phyloP scores from a whole-genome alignment of 441 rosid genomes.

The Erodium texanum region DNA sequence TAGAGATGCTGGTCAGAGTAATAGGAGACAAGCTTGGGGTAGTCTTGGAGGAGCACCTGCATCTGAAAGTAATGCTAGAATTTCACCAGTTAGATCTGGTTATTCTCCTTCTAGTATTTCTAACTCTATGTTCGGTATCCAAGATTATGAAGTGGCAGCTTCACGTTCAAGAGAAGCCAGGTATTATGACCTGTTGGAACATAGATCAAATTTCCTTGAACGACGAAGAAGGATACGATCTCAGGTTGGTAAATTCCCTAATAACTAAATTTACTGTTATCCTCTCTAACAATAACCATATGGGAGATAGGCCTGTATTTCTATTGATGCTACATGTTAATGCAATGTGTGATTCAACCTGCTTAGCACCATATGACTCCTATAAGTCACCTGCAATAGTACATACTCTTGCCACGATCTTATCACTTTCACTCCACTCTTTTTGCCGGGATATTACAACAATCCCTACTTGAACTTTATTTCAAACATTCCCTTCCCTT shows the following conservation, averaged over 20 bases:
- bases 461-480: slow-evolving; percentile 2
- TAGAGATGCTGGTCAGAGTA: slow-evolving; percentile 34
- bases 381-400: neutral
- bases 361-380: slow-evolving; percentile 1
- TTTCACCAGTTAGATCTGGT: slow-evolving; percentile 34
- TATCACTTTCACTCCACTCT: neutral
- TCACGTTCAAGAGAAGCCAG: slow-evolving; percentile 65
- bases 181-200: slow-evolving; percentile 78
- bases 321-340: neutral
- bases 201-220: slow-evolving; percentile 83
- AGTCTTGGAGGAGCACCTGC: slow-evolving; percentile 28
- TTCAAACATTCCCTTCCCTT: neutral
- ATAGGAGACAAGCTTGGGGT: slow-evolving; percentile 28
- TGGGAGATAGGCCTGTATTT: neutral
- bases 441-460: neutral
- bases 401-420: neutral
- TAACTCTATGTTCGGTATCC: slow-evolving; percentile 40
- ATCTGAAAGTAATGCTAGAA: slow-evolving; percentile 26
- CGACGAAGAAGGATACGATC: slow-evolving; percentile 88
- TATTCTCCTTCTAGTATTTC: slow-evolving; percentile 38
- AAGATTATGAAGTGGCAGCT: slow-evolving; percentile 49
- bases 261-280: neutral
- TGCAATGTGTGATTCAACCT: neutral
- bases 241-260: slow-evolving; percentile 53
- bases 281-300: neutral